Evolutionary conservation across 2,329 filamentous ascomycete genomes (phyloP), one percentile per base, ranked within the genome.

Genomic region (Arthrobotrys sinensis): DNA sequence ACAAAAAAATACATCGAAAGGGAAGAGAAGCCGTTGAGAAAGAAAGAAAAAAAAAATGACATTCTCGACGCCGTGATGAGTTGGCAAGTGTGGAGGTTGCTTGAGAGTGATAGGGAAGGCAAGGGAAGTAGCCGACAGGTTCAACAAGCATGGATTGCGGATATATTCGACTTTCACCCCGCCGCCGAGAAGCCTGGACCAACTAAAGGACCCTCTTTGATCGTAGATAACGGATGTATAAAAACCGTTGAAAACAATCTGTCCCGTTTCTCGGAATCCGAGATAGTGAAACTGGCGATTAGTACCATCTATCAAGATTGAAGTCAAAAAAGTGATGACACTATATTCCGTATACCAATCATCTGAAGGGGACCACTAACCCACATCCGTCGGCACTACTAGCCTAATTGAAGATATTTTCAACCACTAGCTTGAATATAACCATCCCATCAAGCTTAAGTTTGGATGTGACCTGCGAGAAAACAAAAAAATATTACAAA

Each of bases 11-110:
- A 46, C 66, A 52, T 77, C 34, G 48, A 62, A 77, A 62, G 65
- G 50, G 50, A 55, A 40, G 36, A 40, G 28, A 45, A 38, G 65
- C 38, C 50, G 65, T 53, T 69, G 38, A 32, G 48, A 40, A 43
- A 57, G 40, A 32, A 40, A 68, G 45, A 52, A 19, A 53, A 55
- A 52, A 50, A 50, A 43, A 46, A 57, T 46, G 65, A 53, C 12
- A 21, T 38, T 43, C 32, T 52, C 62, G 55, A 60, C 62, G 52
- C 53, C 40, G 19, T 78, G 75, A 78, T 78, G 75, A 78, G 75
- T 62, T 78, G 75, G 75, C 75, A 78, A 64, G 43, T 46, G 65
- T 70, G 73, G 73, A 71, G 65, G 72, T 64, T 50, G 21, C 60
- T 73, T 63, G 64, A 66, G 28, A 72, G 52, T 57, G 52, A 57